These are phyloP conservation scores for Diaporthe destruens DNA, from an alignment of 2,329 filamentous ascomycete genomes.

Conservation along the genomic window DNA sequence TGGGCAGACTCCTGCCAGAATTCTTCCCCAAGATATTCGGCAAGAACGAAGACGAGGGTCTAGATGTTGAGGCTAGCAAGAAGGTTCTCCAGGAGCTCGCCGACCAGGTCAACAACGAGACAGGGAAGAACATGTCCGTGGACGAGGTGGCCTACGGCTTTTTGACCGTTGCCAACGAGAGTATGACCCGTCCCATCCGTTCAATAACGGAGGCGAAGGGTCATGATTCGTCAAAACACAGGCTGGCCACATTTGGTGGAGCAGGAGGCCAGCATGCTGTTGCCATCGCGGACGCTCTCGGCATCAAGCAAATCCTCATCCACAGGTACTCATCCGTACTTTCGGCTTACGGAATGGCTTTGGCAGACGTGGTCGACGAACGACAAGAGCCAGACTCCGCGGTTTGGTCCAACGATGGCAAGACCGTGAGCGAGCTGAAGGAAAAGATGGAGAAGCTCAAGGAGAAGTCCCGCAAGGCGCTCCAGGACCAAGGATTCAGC, in stretches of 20 bases:
- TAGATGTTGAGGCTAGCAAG: conserved; percentile 82
- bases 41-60: conserved; percentile 83
- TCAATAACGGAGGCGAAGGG: conserved; percentile 93
- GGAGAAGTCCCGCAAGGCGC: conserved; percentile 75
- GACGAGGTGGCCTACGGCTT: conserved; percentile 94
- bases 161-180: conserved; percentile 89
- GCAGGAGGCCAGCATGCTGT: conserved; percentile 93
- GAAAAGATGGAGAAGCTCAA: conserved; percentile 84
- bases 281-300: conserved; percentile 87
- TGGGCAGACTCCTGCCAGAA: conserved; percentile 86
- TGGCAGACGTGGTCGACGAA: conserved; percentile 94
- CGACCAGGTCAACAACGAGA: conserved; percentile 81
- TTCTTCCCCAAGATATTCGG: conserved; percentile 98
- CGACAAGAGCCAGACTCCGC: conserved; percentile 81
- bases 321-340: conserved; percentile 91
- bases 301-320: conserved; percentile 86
- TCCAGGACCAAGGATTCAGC: conserved; percentile 84
- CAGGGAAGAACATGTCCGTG: conserved; percentile 76
- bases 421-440: conserved; percentile 72
- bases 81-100: conserved; percentile 82
- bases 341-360: conserved; percentile 91
- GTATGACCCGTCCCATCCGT: conserved; percentile 90
- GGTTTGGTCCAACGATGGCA: conserved; percentile 70
- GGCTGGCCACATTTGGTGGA: conserved; percentile 92
- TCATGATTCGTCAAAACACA: conserved; percentile 89